Conservation (phyloP, 306 rosid genomes). For the Trifolium fragiferum region DNA sequence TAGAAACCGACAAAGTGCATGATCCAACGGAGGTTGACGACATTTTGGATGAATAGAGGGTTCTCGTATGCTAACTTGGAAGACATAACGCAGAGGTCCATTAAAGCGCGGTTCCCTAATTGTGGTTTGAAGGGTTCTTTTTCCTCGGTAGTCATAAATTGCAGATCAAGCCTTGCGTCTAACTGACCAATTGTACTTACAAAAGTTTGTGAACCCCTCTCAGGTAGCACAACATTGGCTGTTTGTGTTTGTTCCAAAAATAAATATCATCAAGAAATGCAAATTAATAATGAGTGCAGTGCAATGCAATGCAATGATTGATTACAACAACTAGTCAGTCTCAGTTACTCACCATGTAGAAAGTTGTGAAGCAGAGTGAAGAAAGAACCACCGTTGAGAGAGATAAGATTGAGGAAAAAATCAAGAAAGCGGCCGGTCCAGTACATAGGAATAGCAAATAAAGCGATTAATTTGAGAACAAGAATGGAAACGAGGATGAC, state of each 20-base stretch:
- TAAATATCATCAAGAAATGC: too few relatives aligned
- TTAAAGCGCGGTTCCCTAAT: slow-evolving; percentile 53
- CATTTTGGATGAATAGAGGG: slow-evolving; percentile 47
- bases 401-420: slow-evolving; percentile 72
- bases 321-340: too few relatives aligned
- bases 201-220: slow-evolving; percentile 66
- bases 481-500: slow-evolving; percentile 62
- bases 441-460: slow-evolving; percentile 64
- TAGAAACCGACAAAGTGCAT: slow-evolving; percentile 81
- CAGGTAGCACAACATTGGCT: slow-evolving; percentile 65
- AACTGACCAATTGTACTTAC: slow-evolving; percentile 70
- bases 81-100: slow-evolving; percentile 81
- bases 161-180: slow-evolving; percentile 60
- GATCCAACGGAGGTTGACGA: slow-evolving; percentile 70
- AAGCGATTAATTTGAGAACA: slow-evolving; percentile 53
- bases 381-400: slow-evolving; percentile 51
- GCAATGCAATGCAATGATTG: background rate
- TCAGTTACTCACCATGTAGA: too few relatives aligned
- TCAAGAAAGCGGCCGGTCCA: slow-evolving; percentile 69
- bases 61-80: slow-evolving; percentile 83
- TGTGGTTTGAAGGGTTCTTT: slow-evolving; percentile 37
- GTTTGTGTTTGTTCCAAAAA: background rate
- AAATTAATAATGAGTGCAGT: background rate
- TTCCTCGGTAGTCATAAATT: background rate
- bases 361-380: slow-evolving; percentile 57